Conservation (phyloP, 2,329 filamentous ascomycete genomes). For the Penicillium sp. region DNA sequence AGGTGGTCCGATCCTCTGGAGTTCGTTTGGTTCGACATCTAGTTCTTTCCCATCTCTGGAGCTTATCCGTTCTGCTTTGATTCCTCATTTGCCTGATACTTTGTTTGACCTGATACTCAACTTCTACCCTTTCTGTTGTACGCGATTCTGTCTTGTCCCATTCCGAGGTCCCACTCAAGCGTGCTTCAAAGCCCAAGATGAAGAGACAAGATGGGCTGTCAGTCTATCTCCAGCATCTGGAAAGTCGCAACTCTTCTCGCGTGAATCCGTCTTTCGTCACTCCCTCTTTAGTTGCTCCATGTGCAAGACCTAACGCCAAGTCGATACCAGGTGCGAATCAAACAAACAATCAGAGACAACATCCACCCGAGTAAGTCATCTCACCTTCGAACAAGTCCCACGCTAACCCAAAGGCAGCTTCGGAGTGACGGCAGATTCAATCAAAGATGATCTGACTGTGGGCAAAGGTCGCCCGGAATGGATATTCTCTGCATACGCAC, state of each 20-base stretch:
- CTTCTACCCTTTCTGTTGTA: neutral
- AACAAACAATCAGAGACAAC: slow-evolving; percentile 19
- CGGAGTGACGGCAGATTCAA: slow-evolving; percentile 59
- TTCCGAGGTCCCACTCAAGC: neutral
- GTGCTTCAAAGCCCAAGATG: neutral
- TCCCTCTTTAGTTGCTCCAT: neutral
- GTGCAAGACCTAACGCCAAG: neutral
- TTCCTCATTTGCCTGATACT: neutral
- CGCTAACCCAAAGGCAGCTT: slow-evolving; percentile 44
- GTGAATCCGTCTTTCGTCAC: neutral
- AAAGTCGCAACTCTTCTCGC: neutral
- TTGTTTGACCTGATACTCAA: neutral
- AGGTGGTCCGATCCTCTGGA: no score
- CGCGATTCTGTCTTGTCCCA: neutral
- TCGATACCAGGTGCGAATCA: slow-evolving; percentile 19
- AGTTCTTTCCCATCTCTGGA: neutral
- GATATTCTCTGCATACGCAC: slow-evolving; percentile 84
- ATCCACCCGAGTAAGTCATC: slow-evolving; percentile 26
- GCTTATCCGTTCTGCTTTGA: neutral
- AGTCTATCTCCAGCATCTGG: neutral
- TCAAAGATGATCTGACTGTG: slow-evolving; percentile 65
- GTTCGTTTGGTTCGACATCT: neutral
- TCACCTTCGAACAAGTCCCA: slow-evolving; percentile 4
- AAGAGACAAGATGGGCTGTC: neutral
- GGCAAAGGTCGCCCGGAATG: slow-evolving; percentile 72